Evolutionary conservation across 768 basidiomycete species (phyloP).

Genomic region (Leccinum pellstonianum): DNA sequence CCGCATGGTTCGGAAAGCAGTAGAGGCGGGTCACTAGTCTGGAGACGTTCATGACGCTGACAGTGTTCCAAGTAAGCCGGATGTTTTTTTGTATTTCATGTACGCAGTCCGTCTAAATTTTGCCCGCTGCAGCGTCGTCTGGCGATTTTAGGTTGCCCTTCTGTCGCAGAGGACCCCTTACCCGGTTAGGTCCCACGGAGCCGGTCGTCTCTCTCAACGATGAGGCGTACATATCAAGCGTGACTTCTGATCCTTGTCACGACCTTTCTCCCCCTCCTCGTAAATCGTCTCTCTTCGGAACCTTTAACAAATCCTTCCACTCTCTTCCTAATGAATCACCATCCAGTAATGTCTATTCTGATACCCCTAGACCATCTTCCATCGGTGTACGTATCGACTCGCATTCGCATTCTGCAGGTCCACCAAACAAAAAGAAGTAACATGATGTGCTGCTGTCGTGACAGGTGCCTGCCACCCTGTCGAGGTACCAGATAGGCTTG

Average conservation of each 20-base stretch:
- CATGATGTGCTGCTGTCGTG: too few species aligned
- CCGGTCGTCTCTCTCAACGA: slow-evolving; percentile 23
- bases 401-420: slow-evolving; percentile 15
- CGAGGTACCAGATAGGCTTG: too few species aligned
- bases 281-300: slow-evolving; percentile 62
- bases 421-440: slow-evolving; percentile 27
- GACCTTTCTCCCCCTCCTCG: slow-evolving; percentile 56
- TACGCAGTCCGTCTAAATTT: slow-evolving; percentile 20
- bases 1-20: too few species aligned
- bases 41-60: too few species aligned
- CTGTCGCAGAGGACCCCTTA: slow-evolving; percentile 33
- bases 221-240: slow-evolving; percentile 35
- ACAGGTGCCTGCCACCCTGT: too few species aligned
- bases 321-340: slow-evolving; percentile 54
- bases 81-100: too few species aligned
- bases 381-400: slow-evolving; percentile 10
- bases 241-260: slow-evolving; percentile 46
- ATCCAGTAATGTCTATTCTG: slow-evolving; percentile 16
- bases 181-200: slow-evolving; percentile 13
- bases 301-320: slow-evolving; percentile 53
- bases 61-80: too few species aligned
- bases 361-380: slow-evolving; percentile 25
- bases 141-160: slow-evolving; percentile 48
- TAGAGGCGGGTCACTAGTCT: too few species aligned
- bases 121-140: slow-evolving; percentile 34